These are phyloP conservation scores for Suillus variegatus DNA, from an alignment of 768 basidiomycete species.

Conservation along the genomic window DNA sequence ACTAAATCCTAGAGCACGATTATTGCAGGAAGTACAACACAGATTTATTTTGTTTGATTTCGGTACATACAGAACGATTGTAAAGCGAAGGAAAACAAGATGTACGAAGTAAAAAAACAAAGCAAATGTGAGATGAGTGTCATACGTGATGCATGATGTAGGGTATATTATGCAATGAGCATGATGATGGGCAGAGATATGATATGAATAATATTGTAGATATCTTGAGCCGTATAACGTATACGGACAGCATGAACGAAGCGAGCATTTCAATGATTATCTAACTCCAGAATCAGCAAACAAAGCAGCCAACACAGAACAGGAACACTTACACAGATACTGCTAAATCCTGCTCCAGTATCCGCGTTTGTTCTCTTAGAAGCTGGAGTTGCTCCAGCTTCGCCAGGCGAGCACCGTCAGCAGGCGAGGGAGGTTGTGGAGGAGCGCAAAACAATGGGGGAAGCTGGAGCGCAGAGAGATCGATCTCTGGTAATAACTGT, in stretches of 20 bases:
- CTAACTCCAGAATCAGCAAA: not conserved
- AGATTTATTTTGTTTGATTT: not conserved
- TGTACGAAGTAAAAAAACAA: no score
- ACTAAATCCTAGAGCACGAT: not conserved
- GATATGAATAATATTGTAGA: constrained; percentile 22
- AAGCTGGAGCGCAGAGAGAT: constrained; percentile 28
- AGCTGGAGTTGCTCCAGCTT: constrained; percentile 32
- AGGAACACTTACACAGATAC: constrained; percentile 12
- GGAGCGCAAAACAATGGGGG: constrained; percentile 5
- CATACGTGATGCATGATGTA: not conserved
- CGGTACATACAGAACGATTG: not conserved
- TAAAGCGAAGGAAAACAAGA: not conserved
- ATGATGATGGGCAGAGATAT: not conserved
- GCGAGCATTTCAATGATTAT: not conserved
- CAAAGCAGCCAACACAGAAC: not conserved
- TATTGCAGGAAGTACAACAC: not conserved
- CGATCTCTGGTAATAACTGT: constrained; percentile 22
- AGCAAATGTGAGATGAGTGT: not conserved
- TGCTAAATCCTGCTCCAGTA: constrained; percentile 34
- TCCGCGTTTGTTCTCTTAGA: constrained; percentile 37
- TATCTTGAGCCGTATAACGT: not conserved
- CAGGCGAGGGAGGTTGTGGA: not conserved
- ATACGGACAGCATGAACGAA: not conserved
- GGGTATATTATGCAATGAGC: constrained; percentile 6
- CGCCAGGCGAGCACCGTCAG: constrained; percentile 21